phyloP scores from a whole-genome alignment of 306 rosid genomes.

The Ormosia semicastrata region DNA sequence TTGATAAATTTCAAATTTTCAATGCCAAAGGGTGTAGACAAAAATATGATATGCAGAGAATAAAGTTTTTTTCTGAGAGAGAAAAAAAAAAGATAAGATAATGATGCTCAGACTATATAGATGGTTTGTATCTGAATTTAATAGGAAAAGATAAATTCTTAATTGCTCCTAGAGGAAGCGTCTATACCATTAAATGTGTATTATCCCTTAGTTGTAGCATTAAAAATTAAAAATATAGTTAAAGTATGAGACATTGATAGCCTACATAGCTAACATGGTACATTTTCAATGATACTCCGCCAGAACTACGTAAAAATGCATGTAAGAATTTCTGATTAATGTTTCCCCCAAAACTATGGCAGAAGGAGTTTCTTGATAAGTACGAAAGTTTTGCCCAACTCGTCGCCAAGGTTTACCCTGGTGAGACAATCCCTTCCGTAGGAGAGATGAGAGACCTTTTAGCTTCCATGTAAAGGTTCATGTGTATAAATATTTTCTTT shows the following conservation, averaged over 20 bases:
- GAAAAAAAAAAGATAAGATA: background rate
- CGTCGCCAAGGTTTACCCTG: constrained; percentile 78
- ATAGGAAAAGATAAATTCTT: background rate
- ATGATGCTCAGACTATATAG: background rate
- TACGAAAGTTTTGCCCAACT: constrained; percentile 85
- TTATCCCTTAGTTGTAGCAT: background rate
- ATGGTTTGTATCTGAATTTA: background rate
- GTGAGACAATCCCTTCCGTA: constrained; percentile 61
- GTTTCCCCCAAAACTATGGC: constrained; percentile 31
- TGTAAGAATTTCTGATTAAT: constrained; percentile 21
- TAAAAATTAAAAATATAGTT: background rate
- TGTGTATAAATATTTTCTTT: background rate
- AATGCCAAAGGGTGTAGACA: background rate
- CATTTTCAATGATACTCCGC: background rate
- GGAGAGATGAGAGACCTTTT: constrained; percentile 70
- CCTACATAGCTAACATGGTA: background rate
- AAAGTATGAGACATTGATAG: background rate
- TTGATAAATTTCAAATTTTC: background rate
- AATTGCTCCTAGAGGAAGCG: background rate
- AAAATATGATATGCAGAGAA: background rate
- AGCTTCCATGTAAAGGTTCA: constrained; percentile 58
- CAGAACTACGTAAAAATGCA: background rate
- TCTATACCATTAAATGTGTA: background rate
- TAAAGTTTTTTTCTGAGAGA: background rate
- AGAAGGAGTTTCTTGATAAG: constrained; percentile 95